Evolutionary conservation across 805 yeast genomes (phyloP), one percentile per base, ranked within the genome.

Genomic region (Starmerella apicola): DNA sequence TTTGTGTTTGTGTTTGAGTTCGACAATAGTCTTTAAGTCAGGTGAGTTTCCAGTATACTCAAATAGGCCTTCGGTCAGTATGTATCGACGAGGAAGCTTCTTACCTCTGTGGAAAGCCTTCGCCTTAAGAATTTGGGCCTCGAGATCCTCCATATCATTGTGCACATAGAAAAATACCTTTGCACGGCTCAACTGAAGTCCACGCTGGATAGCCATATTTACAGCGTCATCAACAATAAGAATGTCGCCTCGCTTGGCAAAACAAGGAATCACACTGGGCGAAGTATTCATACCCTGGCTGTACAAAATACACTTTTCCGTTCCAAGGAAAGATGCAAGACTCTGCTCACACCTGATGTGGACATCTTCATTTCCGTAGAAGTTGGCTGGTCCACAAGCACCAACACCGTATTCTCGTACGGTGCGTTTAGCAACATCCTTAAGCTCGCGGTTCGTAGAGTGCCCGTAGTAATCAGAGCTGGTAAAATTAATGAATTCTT

Each of bases 311-410:
- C 84, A 76, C 41, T 71, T 70, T 48, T 82, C 94, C 3, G 83
- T 71, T 20, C 80, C 84, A 49, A 88, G 73, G 55, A 76, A 88
- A 24, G 65, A 58, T 10, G 95, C 76, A 44, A 91, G 61, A 46
- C 76, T 80, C 51, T 74, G 75, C 58, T 85, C 94, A 41, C 82
- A 67, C 51, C 78, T 70, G 40, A 76, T 77, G 56, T 91, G 98
- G 32, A 78, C 84, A 56, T 85, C 95, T 61, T 85, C 95, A 44
- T 85, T 81, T 45, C 98, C 98, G 59, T 86, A 91, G 54, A 91
- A 91, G 41, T 94, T 94, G 32, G 96, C 94, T 4, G 98, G 97
- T 30, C 97, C 95, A 66, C 98, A 91, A 1, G 96, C 88, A 48
- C 98, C 98, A 37, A 91, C 96, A 57, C 98, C 98, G 43, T 80